Evolutionary conservation across 2,329 filamentous ascomycete genomes (phyloP).

Genomic region (Exophiala sideris): DNA sequence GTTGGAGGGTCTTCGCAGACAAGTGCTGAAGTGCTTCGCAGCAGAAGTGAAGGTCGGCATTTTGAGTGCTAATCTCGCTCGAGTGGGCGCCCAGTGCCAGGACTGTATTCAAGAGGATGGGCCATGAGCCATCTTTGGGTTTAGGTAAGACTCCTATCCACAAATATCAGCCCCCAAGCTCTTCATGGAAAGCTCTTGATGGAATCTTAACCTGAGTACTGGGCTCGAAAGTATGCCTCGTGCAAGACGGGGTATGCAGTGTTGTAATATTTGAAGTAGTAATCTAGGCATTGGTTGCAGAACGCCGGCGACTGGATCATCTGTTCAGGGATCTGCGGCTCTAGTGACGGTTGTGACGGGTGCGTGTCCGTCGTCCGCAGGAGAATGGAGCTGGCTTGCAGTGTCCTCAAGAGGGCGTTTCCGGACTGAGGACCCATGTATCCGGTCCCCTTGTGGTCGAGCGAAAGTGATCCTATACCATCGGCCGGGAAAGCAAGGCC

Average conservation of each 20-base stretch:
- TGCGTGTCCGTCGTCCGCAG: neutral
- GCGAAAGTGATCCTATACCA: constrained; percentile 8
- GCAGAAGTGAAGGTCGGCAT: constrained; percentile 44
- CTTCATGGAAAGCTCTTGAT: neutral
- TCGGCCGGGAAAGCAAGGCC: constrained; percentile 1
- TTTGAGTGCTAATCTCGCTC: constrained; percentile 35
- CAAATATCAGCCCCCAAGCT: neutral
- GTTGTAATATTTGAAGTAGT: constrained; percentile 48
- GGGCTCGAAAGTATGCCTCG: constrained; percentile 47
- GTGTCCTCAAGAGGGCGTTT: neutral
- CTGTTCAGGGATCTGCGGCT: neutral
- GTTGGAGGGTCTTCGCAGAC: constrained; percentile 46
- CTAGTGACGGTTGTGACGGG: neutral
- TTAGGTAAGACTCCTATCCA: constrained; percentile 35
- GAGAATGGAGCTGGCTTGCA: constrained; percentile 4
- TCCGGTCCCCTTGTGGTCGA: constrained; percentile 1
- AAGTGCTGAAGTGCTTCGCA: constrained; percentile 37
- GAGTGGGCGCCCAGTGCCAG: constrained; percentile 46
- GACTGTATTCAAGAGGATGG: constrained; percentile 46
- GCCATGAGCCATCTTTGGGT: constrained; percentile 42
- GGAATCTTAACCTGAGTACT: constrained; percentile 38
- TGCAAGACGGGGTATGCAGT: constrained; percentile 48
- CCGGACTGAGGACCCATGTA: constrained; percentile 11
- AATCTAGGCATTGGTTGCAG: constrained; percentile 2
- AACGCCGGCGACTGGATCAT: constrained; percentile 2